A percentile compares a stretch with the other conserved stretches of the same genome.
Evolutionary conservation across 345 rosid genomes (phyloP).

Genomic region (Sonneratia caseolaris): DNA sequence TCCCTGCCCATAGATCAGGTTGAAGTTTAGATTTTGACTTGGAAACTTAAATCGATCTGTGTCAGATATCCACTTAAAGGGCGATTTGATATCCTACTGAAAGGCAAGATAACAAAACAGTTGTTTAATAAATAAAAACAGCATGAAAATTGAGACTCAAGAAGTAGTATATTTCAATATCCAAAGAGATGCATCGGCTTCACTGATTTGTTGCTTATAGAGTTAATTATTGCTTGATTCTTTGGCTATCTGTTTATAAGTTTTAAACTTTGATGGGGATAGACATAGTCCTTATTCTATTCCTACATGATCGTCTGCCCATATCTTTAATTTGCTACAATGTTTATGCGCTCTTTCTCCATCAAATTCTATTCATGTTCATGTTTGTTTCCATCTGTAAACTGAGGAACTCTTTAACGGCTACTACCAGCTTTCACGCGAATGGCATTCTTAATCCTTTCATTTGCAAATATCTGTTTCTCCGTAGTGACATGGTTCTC

Average conservation of each 20-base stretch:
- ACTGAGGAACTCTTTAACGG: background rate
- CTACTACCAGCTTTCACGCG: background rate
- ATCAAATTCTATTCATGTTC: background rate
- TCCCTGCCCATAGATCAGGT: background rate
- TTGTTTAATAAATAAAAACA: background rate
- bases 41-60: background rate
- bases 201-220: background rate
- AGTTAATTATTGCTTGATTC: background rate
- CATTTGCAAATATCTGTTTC: background rate
- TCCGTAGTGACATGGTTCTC: background rate
- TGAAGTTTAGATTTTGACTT: background rate
- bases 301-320: background rate
- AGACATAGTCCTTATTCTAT: background rate
- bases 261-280: background rate
- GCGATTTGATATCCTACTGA: background rate
- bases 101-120: background rate
- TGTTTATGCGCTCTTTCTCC: background rate
- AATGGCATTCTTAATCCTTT: background rate
- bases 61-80: background rate
- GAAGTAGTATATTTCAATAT: background rate
- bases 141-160: background rate
- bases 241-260: background rate
- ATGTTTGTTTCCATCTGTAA: background rate
- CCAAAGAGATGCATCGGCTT: background rate
- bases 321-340: background rate